Percentiles rank a stretch among this genome's conserved stretches.
Conservation (phyloP, 208 protist genomes). For the Trypanosoma platydactyli region DNA sequence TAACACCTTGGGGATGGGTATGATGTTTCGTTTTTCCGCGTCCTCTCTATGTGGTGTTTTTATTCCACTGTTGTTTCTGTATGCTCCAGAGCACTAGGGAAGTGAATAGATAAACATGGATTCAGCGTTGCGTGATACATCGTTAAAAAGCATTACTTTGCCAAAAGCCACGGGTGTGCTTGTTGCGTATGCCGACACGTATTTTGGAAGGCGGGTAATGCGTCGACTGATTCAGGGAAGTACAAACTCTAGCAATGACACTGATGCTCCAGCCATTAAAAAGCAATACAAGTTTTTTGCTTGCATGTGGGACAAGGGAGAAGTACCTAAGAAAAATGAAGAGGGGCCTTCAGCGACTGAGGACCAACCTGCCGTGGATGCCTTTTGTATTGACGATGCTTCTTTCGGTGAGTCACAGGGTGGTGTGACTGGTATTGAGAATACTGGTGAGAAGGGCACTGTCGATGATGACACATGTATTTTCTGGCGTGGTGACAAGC, state of each 20-base stretch:
- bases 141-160: background rate
- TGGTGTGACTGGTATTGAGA: background rate
- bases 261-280: background rate
- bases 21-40: background rate
- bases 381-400: background rate
- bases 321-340: constrained; percentile 25
- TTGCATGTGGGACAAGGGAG: constrained; percentile 71
- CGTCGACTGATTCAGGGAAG: constrained; percentile 52
- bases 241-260: background rate
- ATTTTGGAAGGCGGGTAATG: constrained; percentile 63
- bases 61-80: background rate
- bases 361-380: background rate
- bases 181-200: constrained; percentile 81
- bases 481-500: constrained; percentile 65
- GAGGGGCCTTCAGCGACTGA: background rate
- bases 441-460: background rate
- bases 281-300: constrained; percentile 59
- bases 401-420: background rate
- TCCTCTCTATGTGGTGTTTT: constrained; percentile 3
- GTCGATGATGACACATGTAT: constrained; percentile 20
- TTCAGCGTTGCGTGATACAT: background rate
- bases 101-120: constrained; percentile 6
- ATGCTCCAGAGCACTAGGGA: background rate
- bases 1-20: background rate
- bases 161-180: constrained; percentile 51